Base-by-base conservation (phyloP, 768 basidiomycete genomes). In the Amanita polypyramis region DNA sequence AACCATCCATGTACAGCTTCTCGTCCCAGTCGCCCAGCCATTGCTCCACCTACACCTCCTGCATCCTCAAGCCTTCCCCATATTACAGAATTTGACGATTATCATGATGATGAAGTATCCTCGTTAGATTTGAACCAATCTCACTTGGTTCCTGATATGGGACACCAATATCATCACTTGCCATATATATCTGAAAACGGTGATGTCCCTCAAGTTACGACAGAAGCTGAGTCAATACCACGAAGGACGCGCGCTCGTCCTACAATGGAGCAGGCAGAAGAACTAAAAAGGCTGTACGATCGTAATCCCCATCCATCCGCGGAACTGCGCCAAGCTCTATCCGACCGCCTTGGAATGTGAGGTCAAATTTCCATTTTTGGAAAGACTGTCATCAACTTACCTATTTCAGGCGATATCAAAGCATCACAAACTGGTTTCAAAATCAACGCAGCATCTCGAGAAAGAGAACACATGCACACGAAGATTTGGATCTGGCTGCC, bases 401-500 rank as follows among this genome's bases (percentile, higher is more conserved):
- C 34, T 48, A 52, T 62, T 52, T 48, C 56, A 89, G 86, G 84
- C 81, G 77, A 53, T 75, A 82, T 65, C 79, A 85, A 64, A 84
- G 79, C 49, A 79, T 89, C 49, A 86, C 81, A 1, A 87, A 89
- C 59, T 88, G 86, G 87, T 89, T 89, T 62, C 85, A 88, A 70
- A 86, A 87, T 57, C 85, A 89, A 58, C 83, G 84, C 56, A 85
- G 79, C 61, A 73, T 81, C 54, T 77, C 82, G 27, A 83, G 82
- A 69, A 84, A 83, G 66, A 75, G 73, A 55, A 76, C 70, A 54
- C 80, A 84, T 52, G 80, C 70, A 54, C 80, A 84, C 52, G 80
- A 82, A 43, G 73, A 76, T 23, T 56, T 57, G 36, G 67, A 70
- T 30, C 60, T 56, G 19, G 30, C 59, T 41, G 56, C 60, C 48